Conservation (phyloP, 495 filamentous ascomycete genomes). For the Tuber umbilicatum region DNA sequence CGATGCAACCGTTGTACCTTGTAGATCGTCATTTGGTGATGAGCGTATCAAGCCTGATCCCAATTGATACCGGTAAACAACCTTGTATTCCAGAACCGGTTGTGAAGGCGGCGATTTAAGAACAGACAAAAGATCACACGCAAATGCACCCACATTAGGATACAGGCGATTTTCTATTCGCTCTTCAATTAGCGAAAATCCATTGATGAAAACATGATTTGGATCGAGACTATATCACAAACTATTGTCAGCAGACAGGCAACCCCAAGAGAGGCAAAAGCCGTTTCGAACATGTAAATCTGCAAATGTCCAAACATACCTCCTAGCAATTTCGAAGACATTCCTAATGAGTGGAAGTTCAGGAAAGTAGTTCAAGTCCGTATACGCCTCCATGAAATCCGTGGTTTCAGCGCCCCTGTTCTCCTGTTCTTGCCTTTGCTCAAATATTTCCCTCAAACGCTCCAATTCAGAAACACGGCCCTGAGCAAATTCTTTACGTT, state of each 20-base stretch:
- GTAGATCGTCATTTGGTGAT: slow-evolving; percentile 16
- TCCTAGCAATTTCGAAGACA: slow-evolving; percentile 69
- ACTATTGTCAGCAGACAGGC: slow-evolving; percentile 16
- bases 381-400: slow-evolving; percentile 63
- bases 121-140: slow-evolving; percentile 31
- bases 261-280: not conserved
- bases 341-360: slow-evolving; percentile 69
- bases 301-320: slow-evolving; percentile 41
- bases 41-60: not conserved
- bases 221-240: slow-evolving; percentile 28
- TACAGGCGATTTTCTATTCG: slow-evolving; percentile 37
- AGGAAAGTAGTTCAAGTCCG: slow-evolving; percentile 87
- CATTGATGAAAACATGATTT: slow-evolving; percentile 28
- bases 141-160: slow-evolving; percentile 42
- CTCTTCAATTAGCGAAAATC: slow-evolving; percentile 35
- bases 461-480: slow-evolving; percentile 68
- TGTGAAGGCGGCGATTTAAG: slow-evolving; percentile 31
- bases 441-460: slow-evolving; percentile 60
- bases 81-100: slow-evolving; percentile 29
- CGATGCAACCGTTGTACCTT: slow-evolving; percentile 53
- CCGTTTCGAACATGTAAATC: not conserved
- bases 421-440: slow-evolving; percentile 65
- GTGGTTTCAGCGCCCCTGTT: slow-evolving; percentile 65
- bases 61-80: slow-evolving; percentile 9
- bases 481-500: slow-evolving; percentile 82